These are phyloP conservation scores for Hypoxylon rickii DNA, from an alignment of 495 filamentous ascomycete species.

Conservation along the genomic window DNA sequence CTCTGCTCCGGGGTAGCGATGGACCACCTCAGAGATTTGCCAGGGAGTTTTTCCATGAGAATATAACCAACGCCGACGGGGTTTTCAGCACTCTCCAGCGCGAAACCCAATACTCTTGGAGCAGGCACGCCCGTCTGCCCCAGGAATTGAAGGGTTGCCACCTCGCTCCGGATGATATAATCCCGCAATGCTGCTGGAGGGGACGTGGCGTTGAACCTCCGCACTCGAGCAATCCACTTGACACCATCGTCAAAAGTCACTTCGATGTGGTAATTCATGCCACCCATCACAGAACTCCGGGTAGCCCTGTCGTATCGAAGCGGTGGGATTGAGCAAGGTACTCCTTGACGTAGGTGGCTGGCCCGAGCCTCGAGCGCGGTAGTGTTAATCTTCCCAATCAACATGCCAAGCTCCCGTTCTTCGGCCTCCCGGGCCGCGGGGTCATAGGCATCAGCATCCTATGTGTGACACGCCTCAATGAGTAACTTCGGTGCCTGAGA, in stretches of 20 bases:
- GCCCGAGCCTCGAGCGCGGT: slow-evolving; percentile 34
- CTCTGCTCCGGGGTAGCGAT: slow-evolving; percentile 33
- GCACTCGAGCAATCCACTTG: slow-evolving; percentile 39
- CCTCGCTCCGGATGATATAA: slow-evolving; percentile 43
- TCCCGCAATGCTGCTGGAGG: slow-evolving; percentile 38
- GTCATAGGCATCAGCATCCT: too few species aligned
- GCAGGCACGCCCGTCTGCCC: slow-evolving; percentile 37
- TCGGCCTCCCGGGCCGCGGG: too few species aligned
- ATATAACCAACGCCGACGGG: slow-evolving; percentile 44
- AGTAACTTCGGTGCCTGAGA: too few species aligned
- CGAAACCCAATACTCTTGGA: slow-evolving; percentile 40
- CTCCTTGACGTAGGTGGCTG: slow-evolving; percentile 33
- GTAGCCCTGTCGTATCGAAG: slow-evolving; percentile 37
- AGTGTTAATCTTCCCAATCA: slow-evolving; percentile 40
- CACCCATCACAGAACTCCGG: slow-evolving; percentile 43
- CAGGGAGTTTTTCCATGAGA: slow-evolving; percentile 47
- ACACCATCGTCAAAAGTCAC: slow-evolving; percentile 38
- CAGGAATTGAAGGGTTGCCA: slow-evolving; percentile 42
- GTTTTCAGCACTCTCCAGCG: slow-evolving; percentile 34
- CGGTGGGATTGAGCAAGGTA: slow-evolving; percentile 32
- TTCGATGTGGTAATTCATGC: slow-evolving; percentile 44
- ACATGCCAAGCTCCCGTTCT: too few species aligned
- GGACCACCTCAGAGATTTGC: slow-evolving; percentile 41
- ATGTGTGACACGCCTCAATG: too few species aligned
- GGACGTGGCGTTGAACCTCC: slow-evolving; percentile 19